Base-by-base conservation (phyloP, 305 asterid genomes). In the Vinca major region DNA sequence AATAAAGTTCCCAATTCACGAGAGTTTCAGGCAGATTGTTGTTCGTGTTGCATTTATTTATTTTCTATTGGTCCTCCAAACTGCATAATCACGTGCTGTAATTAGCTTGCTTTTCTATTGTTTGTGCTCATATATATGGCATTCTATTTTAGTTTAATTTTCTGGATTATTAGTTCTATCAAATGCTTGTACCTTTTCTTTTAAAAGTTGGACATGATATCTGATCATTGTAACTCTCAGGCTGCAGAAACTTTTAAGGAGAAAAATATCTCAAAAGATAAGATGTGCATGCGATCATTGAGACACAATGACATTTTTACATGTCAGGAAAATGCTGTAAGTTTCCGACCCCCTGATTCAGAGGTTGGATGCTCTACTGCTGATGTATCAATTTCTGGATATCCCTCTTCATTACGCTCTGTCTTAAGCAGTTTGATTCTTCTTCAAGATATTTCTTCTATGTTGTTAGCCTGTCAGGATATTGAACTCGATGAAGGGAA, bases 371-470 rank as follows among this genome's bases (percentile, higher is more conserved):
- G 51, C 74, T 67, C 69, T 65, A 69, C 68, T 53, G 62, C 50
- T 48, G 67, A 68, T 68, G 66, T 79, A 63, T 81, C 86, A 51
- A 76, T 73, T 57, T 77, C 84, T 70, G 79, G 79, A 75, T 66
- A 74, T 73, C 72, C 73, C 44, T 80, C 83, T 72, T 75, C 88
- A 40, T 74, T 84, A 61, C 70, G 81, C 78, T 75, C 75, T 76
- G 72, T 85, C 72, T 73, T 85, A 75, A 78, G 78, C 69, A 78
- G 89, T 80, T 79, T 93, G 89, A 82, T 74, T 78, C 80, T 90
- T 78, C 92, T 93, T 80, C 83, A 90, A 80, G 89, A 80, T 74
- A 66, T 86, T 73, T 86, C 82, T 57, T 70, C 85, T 62, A 72
- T 85, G 88, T 74, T 84, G 71, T 81, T 81, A 72, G 85, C 80